These are phyloP conservation scores for Chlamydomonas sphaeroides DNA, from an alignment of 139 green algal genomes.

Conservation along the genomic window DNA sequence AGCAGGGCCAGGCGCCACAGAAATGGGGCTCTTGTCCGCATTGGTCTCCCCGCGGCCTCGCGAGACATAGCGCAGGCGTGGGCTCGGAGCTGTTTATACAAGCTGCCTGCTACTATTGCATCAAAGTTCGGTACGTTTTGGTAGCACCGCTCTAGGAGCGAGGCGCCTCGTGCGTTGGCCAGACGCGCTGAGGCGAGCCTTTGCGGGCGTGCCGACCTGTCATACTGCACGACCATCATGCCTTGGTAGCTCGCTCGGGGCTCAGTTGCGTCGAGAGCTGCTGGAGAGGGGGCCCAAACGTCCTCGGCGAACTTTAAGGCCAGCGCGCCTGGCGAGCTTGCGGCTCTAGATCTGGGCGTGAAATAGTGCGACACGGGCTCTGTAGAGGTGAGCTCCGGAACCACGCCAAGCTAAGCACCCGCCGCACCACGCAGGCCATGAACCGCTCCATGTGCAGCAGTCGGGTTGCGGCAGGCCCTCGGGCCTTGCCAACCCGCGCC, in stretches of 20 bases:
- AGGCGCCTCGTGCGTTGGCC: neutral
- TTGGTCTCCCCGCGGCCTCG: no score
- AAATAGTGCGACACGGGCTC: neutral
- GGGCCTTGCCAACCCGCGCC: neutral
- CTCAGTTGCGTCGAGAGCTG: neutral
- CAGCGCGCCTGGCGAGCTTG: neutral
- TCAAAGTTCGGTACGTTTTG: neutral
- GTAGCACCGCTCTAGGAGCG: neutral
- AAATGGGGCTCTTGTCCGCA: no score
- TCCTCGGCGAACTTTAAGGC: neutral
- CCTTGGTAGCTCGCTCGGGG: neutral
- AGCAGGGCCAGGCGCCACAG: no score
- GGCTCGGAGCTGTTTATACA: neutral
- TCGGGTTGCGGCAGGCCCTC: slow-evolving; percentile 7
- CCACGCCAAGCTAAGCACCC: slow-evolving; percentile 3
- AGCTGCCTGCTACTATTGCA: neutral
- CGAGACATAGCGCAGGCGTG: neutral
- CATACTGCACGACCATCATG: neutral
- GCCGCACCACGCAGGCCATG: slow-evolving; percentile 2
- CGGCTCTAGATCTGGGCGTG: neutral
- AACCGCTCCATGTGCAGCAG: slow-evolving; percentile 4
- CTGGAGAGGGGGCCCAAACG: neutral
- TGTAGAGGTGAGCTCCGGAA: slow-evolving; percentile 3
- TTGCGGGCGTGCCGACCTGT: neutral
- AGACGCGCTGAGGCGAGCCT: neutral